phyloP scores from a whole-genome alignment of 805 yeast genomes.

The Yarrowia sp. region DNA sequence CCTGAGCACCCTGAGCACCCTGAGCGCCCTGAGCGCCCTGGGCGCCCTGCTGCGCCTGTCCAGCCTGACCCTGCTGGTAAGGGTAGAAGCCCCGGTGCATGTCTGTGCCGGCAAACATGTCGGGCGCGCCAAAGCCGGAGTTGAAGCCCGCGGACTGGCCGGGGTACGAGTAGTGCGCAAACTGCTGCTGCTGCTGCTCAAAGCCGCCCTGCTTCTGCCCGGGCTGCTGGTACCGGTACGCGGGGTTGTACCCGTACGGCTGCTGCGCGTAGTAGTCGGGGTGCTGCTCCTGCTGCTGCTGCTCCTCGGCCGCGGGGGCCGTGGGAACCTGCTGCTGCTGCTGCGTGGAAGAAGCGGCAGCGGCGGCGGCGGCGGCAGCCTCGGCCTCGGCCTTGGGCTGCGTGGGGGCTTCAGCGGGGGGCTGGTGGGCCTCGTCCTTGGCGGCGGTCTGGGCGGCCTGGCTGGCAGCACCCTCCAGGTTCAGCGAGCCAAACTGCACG shows the following conservation, averaged over 20 bases:
- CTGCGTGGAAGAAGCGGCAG: constrained; percentile 18
- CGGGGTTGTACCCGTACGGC: constrained; percentile 26
- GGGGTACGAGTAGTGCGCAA: constrained; percentile 24
- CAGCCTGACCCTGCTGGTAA: constrained; percentile 25
- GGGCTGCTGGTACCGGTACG: constrained; percentile 24
- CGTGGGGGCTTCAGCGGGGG: constrained; percentile 26
- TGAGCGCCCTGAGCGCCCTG: neutral
- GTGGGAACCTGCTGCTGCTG: constrained; percentile 25
- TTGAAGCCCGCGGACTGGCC: constrained; percentile 24
- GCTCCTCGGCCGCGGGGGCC: neutral
- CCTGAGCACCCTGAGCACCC: constrained; percentile 8
- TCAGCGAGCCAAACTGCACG: constrained; percentile 62
- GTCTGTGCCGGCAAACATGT: constrained; percentile 25
- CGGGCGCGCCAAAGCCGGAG: constrained; percentile 23
- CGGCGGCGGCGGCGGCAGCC: constrained; percentile 26
- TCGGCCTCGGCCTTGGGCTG: constrained; percentile 27
- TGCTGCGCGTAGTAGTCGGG: constrained; percentile 26
- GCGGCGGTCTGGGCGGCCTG: constrained; percentile 6
- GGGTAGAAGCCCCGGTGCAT: constrained; percentile 25
- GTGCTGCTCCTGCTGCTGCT: constrained; percentile 21
- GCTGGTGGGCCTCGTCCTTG: constrained; percentile 26
- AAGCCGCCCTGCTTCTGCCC: constrained; percentile 14
- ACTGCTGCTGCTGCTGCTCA: constrained; percentile 27
- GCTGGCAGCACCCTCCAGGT: constrained; percentile 42
- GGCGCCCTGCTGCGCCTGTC: neutral